These are phyloP conservation scores for Cercospora sp. DNA, from an alignment of 2,329 filamentous ascomycete species.

Conservation along the genomic window DNA sequence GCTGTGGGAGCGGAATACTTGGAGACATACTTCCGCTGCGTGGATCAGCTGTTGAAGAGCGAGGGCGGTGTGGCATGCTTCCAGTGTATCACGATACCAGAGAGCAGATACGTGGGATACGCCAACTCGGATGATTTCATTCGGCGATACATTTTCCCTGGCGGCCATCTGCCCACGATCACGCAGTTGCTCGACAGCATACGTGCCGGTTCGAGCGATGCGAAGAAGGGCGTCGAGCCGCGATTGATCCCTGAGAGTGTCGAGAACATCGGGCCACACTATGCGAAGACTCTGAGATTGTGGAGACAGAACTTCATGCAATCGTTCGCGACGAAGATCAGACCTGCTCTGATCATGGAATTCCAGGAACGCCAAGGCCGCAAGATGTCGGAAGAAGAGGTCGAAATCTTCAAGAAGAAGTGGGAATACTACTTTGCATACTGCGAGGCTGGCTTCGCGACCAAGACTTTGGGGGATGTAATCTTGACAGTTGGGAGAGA, in stretches of 20 bases:
- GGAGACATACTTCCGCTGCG: slow-evolving; percentile 64
- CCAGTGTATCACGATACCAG: slow-evolving; percentile 76
- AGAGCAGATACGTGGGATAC: slow-evolving; percentile 65
- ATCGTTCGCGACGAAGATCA: slow-evolving; percentile 62
- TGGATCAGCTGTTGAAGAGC: slow-evolving; percentile 64
- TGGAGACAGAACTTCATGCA: slow-evolving; percentile 67
- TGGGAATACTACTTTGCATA: slow-evolving; percentile 80
- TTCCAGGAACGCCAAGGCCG: slow-evolving; percentile 42
- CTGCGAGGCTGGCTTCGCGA: slow-evolving; percentile 71
- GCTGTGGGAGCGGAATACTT: slow-evolving; percentile 69
- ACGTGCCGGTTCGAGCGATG: slow-evolving; percentile 56
- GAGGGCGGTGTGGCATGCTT: slow-evolving; percentile 68
- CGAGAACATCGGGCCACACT: slow-evolving; percentile 73
- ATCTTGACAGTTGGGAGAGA: slow-evolving; percentile 70
- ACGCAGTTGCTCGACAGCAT: slow-evolving; percentile 66
- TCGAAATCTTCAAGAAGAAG: slow-evolving; percentile 68
- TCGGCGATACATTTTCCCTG: slow-evolving; percentile 74
- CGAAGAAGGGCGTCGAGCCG: slow-evolving; percentile 42
- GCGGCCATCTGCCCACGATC: slow-evolving; percentile 70
- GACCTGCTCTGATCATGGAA: slow-evolving; percentile 59
- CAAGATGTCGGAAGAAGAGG: slow-evolving; percentile 60
- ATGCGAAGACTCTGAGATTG: slow-evolving; percentile 65
- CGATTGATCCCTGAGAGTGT: slow-evolving; percentile 64
- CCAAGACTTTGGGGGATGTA: slow-evolving; percentile 70
- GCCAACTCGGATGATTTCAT: slow-evolving; percentile 71